These are phyloP conservation scores for Karstenula rhodostoma DNA, from an alignment of 2,329 filamentous ascomycete species.

Conservation along the genomic window DNA sequence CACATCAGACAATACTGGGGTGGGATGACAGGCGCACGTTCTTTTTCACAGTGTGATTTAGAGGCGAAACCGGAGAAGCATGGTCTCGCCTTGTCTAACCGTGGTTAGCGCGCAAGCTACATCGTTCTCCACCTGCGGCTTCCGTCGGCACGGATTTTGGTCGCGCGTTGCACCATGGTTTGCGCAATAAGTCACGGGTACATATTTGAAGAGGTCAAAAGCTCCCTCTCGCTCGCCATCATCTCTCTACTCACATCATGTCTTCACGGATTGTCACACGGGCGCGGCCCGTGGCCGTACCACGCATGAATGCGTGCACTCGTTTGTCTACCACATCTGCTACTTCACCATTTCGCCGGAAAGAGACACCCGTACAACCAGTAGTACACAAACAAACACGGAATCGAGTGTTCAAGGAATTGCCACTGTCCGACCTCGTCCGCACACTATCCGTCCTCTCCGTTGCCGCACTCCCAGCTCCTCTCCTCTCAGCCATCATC, in stretches of 20 bases:
- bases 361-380: neutral
- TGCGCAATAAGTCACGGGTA: conserved; percentile 8
- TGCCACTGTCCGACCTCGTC: conserved; percentile 12
- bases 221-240: neutral
- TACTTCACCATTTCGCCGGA: neutral
- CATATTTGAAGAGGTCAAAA: conserved; percentile 6
- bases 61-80: conserved; percentile 8
- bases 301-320: neutral
- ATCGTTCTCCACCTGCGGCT: neutral
- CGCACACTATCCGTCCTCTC: conserved; percentile 14
- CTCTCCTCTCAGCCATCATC: conserved; percentile 11
- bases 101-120: conserved; percentile 7
- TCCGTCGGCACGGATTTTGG: neutral
- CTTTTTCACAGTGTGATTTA: neutral
- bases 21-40: conserved; percentile 1
- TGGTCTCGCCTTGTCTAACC: conserved; percentile 5
- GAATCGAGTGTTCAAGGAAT: conserved; percentile 3
- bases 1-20: neutral
- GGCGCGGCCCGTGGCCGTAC: neutral
- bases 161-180: neutral
- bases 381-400: neutral
- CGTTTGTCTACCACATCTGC: conserved; percentile 7
- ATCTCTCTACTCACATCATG: neutral
- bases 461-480: conserved; percentile 9
- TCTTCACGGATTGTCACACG: neutral